Conservation (phyloP, 345 rosid species). For the Triadica sebifera region DNA sequence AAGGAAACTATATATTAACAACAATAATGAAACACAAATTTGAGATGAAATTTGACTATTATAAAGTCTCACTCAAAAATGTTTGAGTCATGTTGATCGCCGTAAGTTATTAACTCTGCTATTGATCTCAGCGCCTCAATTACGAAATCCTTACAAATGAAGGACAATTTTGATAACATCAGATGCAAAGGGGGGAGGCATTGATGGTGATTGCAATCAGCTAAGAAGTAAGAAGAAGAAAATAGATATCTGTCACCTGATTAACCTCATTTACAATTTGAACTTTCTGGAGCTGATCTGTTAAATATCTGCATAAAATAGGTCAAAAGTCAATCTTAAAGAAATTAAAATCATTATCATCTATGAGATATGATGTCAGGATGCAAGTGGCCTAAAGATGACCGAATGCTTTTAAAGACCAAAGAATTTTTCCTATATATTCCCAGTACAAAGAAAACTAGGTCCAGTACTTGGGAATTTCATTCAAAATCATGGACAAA, state of each 20-base stretch:
- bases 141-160: conserved; percentile 64
- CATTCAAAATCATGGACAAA: background rate
- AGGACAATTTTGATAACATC: conserved; percentile 17
- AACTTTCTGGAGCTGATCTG: conserved; percentile 75
- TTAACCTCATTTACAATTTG: conserved; percentile 73
- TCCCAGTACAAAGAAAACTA: background rate
- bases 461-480: background rate
- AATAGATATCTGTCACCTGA: conserved; percentile 47
- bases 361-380: background rate
- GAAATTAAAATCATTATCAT: background rate
- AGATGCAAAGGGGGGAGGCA: background rate
- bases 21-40: background rate
- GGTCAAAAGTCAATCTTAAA: background rate
- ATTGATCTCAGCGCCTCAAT: conserved; percentile 93
- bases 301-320: conserved; percentile 58
- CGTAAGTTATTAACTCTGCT: conserved; percentile 93
- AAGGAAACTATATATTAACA: conserved; percentile 14
- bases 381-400: background rate
- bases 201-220: background rate
- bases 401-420: background rate
- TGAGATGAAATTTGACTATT: conserved; percentile 4
- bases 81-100: conserved; percentile 85
- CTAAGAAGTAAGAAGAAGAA: background rate
- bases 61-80: conserved; percentile 82
- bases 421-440: background rate